Conservation (phyloP, 139 green algal genomes). For the Nannochloris sp. region DNA sequence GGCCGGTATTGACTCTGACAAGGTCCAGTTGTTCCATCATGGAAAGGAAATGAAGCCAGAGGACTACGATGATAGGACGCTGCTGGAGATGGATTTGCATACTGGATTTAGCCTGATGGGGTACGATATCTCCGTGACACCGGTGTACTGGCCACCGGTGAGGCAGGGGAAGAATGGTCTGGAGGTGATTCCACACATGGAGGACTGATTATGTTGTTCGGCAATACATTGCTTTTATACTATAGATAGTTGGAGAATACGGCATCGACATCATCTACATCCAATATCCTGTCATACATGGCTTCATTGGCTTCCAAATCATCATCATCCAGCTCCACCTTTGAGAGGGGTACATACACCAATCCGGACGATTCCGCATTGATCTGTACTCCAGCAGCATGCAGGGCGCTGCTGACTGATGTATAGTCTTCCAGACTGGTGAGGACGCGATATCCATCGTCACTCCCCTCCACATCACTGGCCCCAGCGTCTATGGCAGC, state of each 20-base stretch:
- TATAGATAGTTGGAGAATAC: slow-evolving; percentile 63
- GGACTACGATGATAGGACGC: slow-evolving; percentile 46
- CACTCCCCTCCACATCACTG: slow-evolving; percentile 44
- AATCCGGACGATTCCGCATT: slow-evolving; percentile 16
- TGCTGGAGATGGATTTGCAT: slow-evolving; percentile 71
- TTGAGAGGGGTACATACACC: slow-evolving; percentile 18
- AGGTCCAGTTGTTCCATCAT: slow-evolving; percentile 67
- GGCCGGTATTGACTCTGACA: slow-evolving; percentile 37
- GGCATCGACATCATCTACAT: slow-evolving; percentile 87
- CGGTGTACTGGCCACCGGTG: slow-evolving; percentile 65
- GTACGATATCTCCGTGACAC: slow-evolving; percentile 53
- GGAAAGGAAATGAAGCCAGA: slow-evolving; percentile 49
- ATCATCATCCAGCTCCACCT: slow-evolving; percentile 28
- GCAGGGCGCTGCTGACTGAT: slow-evolving; percentile 15
- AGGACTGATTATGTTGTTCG: slow-evolving; percentile 10
- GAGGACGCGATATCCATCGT: slow-evolving; percentile 38
- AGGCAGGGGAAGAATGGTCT: slow-evolving; percentile 46
- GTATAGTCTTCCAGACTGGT: slow-evolving; percentile 27
- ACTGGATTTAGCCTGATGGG: slow-evolving; percentile 69
- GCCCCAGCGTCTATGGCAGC: slow-evolving; percentile 67
- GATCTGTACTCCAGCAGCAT: slow-evolving; percentile 10
- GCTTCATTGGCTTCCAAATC: slow-evolving; percentile 58
- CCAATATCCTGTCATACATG: slow-evolving; percentile 74
- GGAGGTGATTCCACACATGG: slow-evolving; percentile 24
- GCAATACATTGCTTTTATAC: slow-evolving; percentile 7